A percentile compares a stretch with the other conserved stretches of the same genome.
These are phyloP conservation scores for Diospyros lotus DNA, from an alignment of 148 eudicot species.

Conservation along the genomic window DNA sequence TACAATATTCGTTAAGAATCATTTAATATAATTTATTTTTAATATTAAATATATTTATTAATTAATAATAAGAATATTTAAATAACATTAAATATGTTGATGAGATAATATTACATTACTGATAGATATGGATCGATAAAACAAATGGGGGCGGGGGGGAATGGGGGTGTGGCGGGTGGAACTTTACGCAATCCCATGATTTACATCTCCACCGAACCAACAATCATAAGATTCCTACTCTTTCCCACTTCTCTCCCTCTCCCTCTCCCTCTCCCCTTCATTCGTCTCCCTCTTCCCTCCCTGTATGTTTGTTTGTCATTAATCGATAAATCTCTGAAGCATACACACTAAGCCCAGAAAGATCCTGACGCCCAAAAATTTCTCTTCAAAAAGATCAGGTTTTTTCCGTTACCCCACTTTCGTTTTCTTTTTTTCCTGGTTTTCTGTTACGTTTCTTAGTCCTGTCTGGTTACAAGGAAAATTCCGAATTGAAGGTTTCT, in stretches of 20 bases:
- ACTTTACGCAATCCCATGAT: slow-evolving; percentile 20
- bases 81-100: too few relatives aligned
- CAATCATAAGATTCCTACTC: slow-evolving; percentile 25
- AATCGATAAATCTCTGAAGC: not conserved
- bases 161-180: slow-evolving; percentile 15
- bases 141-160: too few relatives aligned
- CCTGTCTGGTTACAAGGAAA: not conserved
- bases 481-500: not conserved
- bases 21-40: too few relatives aligned
- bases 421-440: not conserved
- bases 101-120: too few relatives aligned
- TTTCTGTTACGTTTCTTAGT: not conserved
- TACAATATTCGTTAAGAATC: too few relatives aligned
- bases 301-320: not conserved
- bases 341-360: not conserved
- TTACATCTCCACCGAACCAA: slow-evolving; percentile 7
- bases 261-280: slow-evolving; percentile 5
- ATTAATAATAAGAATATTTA: too few relatives aligned
- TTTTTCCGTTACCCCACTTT: not conserved
- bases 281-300: slow-evolving; percentile 1
- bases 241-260: not conserved
- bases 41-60: too few relatives aligned
- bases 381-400: slow-evolving; percentile 2
- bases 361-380: not conserved
- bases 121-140: too few relatives aligned